Evolutionary conservation across 1,139 yeast species (phyloP).

Genomic region (Diutina rugosa): DNA sequence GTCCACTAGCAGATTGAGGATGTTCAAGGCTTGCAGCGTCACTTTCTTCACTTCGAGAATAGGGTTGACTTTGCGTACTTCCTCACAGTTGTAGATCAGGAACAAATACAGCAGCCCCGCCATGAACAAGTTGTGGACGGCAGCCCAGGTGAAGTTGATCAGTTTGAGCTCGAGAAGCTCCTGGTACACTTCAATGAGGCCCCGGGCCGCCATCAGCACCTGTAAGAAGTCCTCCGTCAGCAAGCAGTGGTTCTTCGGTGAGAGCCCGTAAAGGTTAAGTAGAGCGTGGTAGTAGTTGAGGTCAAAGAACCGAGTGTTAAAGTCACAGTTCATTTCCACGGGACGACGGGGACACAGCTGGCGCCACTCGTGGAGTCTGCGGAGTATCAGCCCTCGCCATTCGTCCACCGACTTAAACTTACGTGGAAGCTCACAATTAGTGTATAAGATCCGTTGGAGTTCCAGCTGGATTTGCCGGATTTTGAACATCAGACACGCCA

Average conservation of each 20-base stretch:
- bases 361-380: conserved; percentile 50
- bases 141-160: conserved; percentile 87
- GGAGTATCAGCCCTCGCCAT: conserved; percentile 45
- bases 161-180: conserved; percentile 41
- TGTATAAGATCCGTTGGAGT: conserved; percentile 59
- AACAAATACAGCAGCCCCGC: conserved; percentile 80
- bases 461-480: conserved; percentile 10
- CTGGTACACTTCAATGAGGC: conserved; percentile 51
- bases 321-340: conserved; percentile 59
- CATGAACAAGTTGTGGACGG: conserved; percentile 78
- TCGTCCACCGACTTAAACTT: conserved; percentile 37
- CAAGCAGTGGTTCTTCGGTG: conserved; percentile 53
- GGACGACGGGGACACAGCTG: conserved; percentile 41
- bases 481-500: conserved; percentile 1
- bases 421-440: conserved; percentile 59
- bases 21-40: conserved; percentile 45
- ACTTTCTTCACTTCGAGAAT: conserved; percentile 41
- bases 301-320: conserved; percentile 54
- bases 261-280: conserved; percentile 60
- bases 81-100: conserved; percentile 55
- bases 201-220: conserved; percentile 54
- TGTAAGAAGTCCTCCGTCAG: conserved; percentile 38
- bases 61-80: conserved; percentile 33
- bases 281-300: conserved; percentile 71
- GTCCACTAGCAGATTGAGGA: conserved; percentile 48